Evolutionary conservation across 106 monocot genomes (phyloP).

Genomic region (Iris macrosiphon): DNA sequence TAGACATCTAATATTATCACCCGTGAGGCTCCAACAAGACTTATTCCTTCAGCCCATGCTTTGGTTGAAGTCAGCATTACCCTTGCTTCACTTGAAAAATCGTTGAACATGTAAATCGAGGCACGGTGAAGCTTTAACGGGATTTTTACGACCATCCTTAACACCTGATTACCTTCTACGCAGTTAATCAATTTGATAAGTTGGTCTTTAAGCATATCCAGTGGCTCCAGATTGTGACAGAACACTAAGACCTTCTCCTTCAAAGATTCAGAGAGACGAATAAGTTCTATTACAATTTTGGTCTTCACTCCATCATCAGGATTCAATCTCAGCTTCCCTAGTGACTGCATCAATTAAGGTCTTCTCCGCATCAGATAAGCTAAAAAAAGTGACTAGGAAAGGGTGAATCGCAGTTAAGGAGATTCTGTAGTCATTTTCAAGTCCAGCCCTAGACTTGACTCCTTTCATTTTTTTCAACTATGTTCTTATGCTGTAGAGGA

Average conservation of each 20-base stretch:
- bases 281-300: constrained; percentile 59
- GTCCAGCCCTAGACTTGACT: background rate
- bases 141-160: constrained; percentile 47
- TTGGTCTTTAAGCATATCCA: constrained; percentile 45
- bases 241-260: constrained; percentile 71
- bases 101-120: constrained; percentile 53
- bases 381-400: constrained; percentile 20
- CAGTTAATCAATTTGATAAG: constrained; percentile 37
- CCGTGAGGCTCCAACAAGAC: constrained; percentile 65
- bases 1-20: constrained; percentile 70
- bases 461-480: constrained; percentile 23
- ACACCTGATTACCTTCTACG: constrained; percentile 45
- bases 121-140: constrained; percentile 17
- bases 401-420: constrained; percentile 55
- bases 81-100: constrained; percentile 31
- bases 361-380: constrained; percentile 26
- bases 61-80: constrained; percentile 72
- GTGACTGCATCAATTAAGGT: constrained; percentile 10
- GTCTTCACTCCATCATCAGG: constrained; percentile 65
- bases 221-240: constrained; percentile 57
- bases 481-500: constrained; percentile 33
- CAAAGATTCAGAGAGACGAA: constrained; percentile 26
- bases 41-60: constrained; percentile 80
- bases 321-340: constrained; percentile 21
- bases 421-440: constrained; percentile 30